Evolutionary conservation across 352 stramenopile species (phyloP).

Genomic region (Elongisporangium prolatum): DNA sequence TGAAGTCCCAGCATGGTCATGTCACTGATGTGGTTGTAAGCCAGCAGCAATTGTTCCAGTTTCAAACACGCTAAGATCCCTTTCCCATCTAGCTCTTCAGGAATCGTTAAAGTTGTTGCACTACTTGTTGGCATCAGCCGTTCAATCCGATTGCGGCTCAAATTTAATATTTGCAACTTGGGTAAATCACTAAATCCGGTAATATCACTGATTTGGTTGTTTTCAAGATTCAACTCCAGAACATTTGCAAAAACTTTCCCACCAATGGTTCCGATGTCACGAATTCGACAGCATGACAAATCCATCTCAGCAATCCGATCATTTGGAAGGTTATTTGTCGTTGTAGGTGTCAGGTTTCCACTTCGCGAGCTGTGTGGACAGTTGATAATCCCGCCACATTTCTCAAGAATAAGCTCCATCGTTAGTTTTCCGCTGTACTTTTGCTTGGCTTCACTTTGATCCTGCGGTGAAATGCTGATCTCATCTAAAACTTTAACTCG

Average conservation of each 20-base stretch:
- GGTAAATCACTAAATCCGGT: slow-evolving; percentile 51
- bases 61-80: slow-evolving; percentile 57
- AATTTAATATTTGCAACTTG: slow-evolving; percentile 59
- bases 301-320: slow-evolving; percentile 73
- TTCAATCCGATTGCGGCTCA: slow-evolving; percentile 78
- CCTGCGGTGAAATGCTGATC: slow-evolving; percentile 61
- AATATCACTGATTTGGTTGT: slow-evolving; percentile 83
- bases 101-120: slow-evolving; percentile 14
- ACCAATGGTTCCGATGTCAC: slow-evolving; percentile 52
- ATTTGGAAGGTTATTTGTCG: slow-evolving; percentile 20
- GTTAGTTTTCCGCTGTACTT: slow-evolving; percentile 87
- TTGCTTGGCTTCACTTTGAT: slow-evolving; percentile 79
- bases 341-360: slow-evolving; percentile 3
- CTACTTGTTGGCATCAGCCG: slow-evolving; percentile 25
- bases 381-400: slow-evolving; percentile 26
- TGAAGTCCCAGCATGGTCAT: slow-evolving; percentile 66
- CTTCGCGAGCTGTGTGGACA: neutral
- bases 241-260: slow-evolving; percentile 62
- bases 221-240: slow-evolving; percentile 73
- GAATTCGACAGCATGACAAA: slow-evolving; percentile 68
- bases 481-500: slow-evolving; percentile 84
- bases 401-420: slow-evolving; percentile 80
- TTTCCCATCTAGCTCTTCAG: slow-evolving; percentile 31
- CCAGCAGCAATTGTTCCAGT: slow-evolving; percentile 68
- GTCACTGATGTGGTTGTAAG: slow-evolving; percentile 78